phyloP scores from a whole-genome alignment of 495 filamentous ascomycete genomes.

The Chlorociboria aeruginascens region DNA sequence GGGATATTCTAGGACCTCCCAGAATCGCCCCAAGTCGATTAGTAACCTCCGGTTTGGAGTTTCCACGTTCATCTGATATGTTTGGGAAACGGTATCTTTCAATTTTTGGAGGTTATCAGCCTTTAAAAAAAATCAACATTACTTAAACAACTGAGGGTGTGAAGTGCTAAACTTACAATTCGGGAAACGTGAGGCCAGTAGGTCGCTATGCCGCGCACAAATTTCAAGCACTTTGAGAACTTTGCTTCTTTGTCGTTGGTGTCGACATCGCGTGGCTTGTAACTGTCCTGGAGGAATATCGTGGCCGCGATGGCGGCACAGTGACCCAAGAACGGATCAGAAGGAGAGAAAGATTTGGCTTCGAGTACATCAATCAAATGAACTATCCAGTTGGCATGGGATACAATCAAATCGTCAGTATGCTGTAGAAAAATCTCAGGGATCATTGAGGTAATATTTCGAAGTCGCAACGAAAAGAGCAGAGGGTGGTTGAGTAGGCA shows the following conservation, averaged over 20 bases:
- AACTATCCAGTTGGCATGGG: slow-evolving; percentile 36
- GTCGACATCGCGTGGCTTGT: slow-evolving; percentile 27
- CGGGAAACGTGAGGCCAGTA: slow-evolving; percentile 37
- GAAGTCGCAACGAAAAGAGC: slow-evolving; percentile 31
- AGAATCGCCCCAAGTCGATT: slow-evolving; percentile 37
- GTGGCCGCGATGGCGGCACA: slow-evolving; percentile 37
- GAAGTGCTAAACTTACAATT: slow-evolving; percentile 22
- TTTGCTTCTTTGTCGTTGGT: slow-evolving; percentile 31
- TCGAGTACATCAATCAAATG: slow-evolving; percentile 36
- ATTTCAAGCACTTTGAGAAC: slow-evolving; percentile 34
- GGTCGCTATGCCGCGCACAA: slow-evolving; percentile 28
- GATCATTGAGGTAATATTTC: slow-evolving; percentile 31
- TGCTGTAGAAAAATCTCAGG: slow-evolving; percentile 39
- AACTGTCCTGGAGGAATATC: slow-evolving; percentile 37
- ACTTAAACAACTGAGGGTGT: not conserved
- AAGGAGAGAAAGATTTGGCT: slow-evolving; percentile 29
- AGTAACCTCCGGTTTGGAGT: slow-evolving; percentile 32
- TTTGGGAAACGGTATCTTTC: slow-evolving; percentile 33
- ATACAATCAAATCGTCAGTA: slow-evolving; percentile 34
- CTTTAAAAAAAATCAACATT: slow-evolving; percentile 13
- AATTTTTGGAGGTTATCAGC: slow-evolving; percentile 31
- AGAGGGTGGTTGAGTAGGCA: slow-evolving; percentile 38
- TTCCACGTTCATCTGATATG: slow-evolving; percentile 28
- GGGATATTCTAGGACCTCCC: slow-evolving; percentile 38
- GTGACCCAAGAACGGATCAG: slow-evolving; percentile 37